These are phyloP conservation scores for Colletotrichum scovillei DNA, from an alignment of 2,329 filamentous ascomycete species.

Conservation along the genomic window DNA sequence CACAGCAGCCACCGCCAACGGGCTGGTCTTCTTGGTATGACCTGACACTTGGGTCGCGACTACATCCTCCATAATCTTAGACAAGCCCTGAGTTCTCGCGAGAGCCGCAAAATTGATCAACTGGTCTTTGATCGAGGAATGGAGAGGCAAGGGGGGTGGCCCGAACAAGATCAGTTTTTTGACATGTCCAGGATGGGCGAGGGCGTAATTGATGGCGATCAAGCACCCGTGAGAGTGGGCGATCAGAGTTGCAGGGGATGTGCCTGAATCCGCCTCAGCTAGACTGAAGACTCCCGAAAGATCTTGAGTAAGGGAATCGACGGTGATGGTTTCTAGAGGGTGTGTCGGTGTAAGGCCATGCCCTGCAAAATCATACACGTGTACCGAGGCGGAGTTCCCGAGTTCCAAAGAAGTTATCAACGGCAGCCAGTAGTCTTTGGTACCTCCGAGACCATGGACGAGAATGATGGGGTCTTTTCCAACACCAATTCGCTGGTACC, in stretches of 20 bases:
- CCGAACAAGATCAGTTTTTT: constrained; percentile 59
- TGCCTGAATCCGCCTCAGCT: constrained; percentile 41
- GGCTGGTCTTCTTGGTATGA: constrained; percentile 49
- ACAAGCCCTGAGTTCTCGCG: constrained; percentile 58
- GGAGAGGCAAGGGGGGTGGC: constrained; percentile 58
- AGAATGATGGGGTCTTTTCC: constrained; percentile 54
- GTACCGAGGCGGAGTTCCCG: constrained; percentile 45
- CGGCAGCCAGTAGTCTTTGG: constrained; percentile 56
- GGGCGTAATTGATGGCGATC: constrained; percentile 55
- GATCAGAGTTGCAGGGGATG: constrained; percentile 52
- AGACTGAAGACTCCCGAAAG: constrained; percentile 51
- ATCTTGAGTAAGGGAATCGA: constrained; percentile 57
- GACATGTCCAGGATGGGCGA: constrained; percentile 52
- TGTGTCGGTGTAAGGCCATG: constrained; percentile 65
- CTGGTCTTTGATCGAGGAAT: constrained; percentile 44
- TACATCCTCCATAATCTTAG: constrained; percentile 52
- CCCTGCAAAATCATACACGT: constrained; percentile 66
- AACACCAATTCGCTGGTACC: constrained; percentile 48
- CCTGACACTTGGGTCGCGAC: constrained; percentile 48
- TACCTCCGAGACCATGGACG: constrained; percentile 66
- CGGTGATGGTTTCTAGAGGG: constrained; percentile 52
- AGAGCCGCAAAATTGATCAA: constrained; percentile 49
- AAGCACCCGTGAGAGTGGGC: constrained; percentile 65
- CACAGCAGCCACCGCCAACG: constrained; percentile 53
- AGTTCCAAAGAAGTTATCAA: constrained; percentile 51